Conservation (phyloP, 192 early-diverging fungal species). For the Coemansia sp. region DNA sequence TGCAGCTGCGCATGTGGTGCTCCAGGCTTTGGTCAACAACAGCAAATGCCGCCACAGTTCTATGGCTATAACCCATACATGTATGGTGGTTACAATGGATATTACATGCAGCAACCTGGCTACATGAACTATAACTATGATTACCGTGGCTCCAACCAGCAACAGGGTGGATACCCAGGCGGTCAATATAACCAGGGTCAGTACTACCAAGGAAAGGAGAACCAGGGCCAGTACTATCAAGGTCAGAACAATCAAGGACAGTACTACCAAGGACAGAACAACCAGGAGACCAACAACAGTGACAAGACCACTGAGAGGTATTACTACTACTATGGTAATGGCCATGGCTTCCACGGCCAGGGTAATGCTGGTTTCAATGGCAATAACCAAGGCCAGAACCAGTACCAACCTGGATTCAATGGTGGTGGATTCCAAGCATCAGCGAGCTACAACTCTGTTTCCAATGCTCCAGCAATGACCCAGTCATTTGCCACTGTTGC, state of each 20-base stretch:
- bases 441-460: background rate
- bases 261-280: background rate
- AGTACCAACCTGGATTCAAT: background rate
- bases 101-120: background rate
- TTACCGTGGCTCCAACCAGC: background rate
- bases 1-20: constrained; percentile 9
- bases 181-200: background rate
- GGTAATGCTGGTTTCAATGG: background rate
- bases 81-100: background rate
- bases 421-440: background rate
- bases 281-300: background rate
- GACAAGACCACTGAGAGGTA: background rate
- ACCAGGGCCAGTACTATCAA: background rate
- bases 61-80: constrained; percentile 5
- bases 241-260: background rate
- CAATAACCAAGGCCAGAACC: background rate
- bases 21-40: constrained; percentile 6
- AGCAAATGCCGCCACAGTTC: background rate
- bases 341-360: no score
- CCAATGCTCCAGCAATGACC: background rate
- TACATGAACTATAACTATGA: background rate
- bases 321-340: background rate
- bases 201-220: background rate
- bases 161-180: background rate
- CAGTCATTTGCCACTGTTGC: background rate